phyloP scores from a whole-genome alignment of 768 basidiomycete species.

The Mycena alexandri region DNA sequence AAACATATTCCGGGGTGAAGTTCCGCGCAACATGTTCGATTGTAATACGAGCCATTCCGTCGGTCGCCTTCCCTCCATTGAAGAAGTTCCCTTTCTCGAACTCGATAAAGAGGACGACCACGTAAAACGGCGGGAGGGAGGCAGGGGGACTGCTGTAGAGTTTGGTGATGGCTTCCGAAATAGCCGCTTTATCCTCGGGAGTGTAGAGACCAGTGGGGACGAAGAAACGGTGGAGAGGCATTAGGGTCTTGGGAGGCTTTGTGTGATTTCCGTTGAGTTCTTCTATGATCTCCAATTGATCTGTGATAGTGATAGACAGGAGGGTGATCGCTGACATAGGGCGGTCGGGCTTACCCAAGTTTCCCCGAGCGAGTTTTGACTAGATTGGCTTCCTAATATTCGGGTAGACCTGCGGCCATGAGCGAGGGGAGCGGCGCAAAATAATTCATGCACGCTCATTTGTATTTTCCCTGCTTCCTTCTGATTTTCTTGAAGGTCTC shows the following conservation, averaged over 20 bases:
- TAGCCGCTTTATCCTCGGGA: slow-evolving; percentile 34
- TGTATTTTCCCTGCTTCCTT: too few species aligned
- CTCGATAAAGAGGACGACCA: slow-evolving; percentile 40
- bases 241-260: neutral
- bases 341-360: too few species aligned
- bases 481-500: too few species aligned
- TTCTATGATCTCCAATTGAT: too few species aligned
- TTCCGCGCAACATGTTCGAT: slow-evolving; percentile 38
- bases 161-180: slow-evolving; percentile 33
- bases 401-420: too few species aligned
- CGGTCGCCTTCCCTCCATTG: slow-evolving; percentile 30
- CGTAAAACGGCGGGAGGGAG: slow-evolving; percentile 36
- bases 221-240: slow-evolving; percentile 40
- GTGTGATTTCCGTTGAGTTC: too few species aligned
- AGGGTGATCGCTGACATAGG: too few species aligned
- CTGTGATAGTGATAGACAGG: too few species aligned
- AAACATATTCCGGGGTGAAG: slow-evolving; percentile 16
- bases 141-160: slow-evolving; percentile 12
- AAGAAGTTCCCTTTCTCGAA: slow-evolving; percentile 29
- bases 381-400: too few species aligned
- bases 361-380: too few species aligned
- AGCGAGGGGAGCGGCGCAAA: too few species aligned
- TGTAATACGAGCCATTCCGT: slow-evolving; percentile 29
- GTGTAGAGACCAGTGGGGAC: slow-evolving; percentile 35
- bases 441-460: too few species aligned